phyloP scores from a whole-genome alignment of 2,329 filamentous ascomycete species.

The Pyricularia grisea region DNA sequence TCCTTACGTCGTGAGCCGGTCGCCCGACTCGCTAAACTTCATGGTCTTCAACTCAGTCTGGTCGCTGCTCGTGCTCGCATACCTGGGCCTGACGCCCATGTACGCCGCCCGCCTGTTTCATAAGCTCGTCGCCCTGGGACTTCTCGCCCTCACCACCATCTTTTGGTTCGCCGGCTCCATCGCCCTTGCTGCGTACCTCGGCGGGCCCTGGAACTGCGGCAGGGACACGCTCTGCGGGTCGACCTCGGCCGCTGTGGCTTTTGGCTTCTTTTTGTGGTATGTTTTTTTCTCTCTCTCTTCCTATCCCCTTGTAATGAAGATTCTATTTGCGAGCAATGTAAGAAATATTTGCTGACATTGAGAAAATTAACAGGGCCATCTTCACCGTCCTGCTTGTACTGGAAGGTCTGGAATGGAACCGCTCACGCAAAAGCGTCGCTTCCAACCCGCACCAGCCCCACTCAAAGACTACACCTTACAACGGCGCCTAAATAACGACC shows the following conservation, averaged over 20 bases:
- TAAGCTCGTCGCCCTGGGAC: conserved; percentile 52
- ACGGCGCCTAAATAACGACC: conserved; percentile 8
- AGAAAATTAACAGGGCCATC: conserved; percentile 26
- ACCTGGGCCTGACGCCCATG: conserved; percentile 58
- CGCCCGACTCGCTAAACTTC: conserved; percentile 59
- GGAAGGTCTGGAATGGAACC: conserved; percentile 33
- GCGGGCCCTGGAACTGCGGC: conserved; percentile 42
- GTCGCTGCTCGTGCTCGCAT: conserved; percentile 62
- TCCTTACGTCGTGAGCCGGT: conserved; percentile 10
- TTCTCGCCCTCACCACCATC: conserved; percentile 66
- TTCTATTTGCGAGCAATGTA: no score
- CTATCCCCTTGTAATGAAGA: no score
- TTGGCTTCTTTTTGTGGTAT: conserved; percentile 55
- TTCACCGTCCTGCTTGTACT: conserved; percentile 37
- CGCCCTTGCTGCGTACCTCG: conserved; percentile 59
- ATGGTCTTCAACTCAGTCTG: conserved; percentile 72
- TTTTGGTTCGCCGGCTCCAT: conserved; percentile 90
- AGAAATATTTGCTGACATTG: neutral
- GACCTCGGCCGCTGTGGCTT: conserved; percentile 54
- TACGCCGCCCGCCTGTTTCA: conserved; percentile 53
- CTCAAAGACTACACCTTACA: conserved; percentile 12
- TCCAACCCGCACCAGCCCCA: conserved; percentile 8
- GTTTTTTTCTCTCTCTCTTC: conserved; percentile 6
- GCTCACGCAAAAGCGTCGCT: conserved; percentile 26
- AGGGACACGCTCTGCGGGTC: conserved; percentile 45